phyloP scores from a whole-genome alignment of 176 grass and related monocot genomes.

The Cenchrus fungigraminus region DNA sequence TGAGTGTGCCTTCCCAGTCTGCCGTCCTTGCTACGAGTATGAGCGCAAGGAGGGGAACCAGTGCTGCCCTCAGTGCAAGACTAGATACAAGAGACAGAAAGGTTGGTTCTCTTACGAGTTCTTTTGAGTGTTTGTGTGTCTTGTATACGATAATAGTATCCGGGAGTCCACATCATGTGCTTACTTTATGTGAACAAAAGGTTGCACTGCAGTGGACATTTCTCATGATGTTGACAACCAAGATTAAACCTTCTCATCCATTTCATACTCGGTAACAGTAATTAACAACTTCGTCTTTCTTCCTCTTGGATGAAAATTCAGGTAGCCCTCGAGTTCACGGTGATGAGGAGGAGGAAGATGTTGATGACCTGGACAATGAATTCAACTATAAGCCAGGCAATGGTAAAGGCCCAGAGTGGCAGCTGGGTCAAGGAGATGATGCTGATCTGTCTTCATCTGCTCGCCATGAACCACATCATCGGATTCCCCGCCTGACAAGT shows the following conservation, averaged over 20 bases:
- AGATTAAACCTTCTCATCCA: neutral
- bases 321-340: constrained; percentile 96
- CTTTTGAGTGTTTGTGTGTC: neutral
- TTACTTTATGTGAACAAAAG: neutral
- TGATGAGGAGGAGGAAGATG: constrained; percentile 96
- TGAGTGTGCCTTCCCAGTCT: constrained; percentile 98
- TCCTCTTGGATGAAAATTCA: constrained; percentile 35
- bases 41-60: constrained; percentile 97
- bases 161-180: neutral
- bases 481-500: constrained; percentile 87
- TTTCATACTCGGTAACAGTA: neutral
- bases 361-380: constrained; percentile 98
- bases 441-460: constrained; percentile 92
- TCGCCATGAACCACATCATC: constrained; percentile 75
- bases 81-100: constrained; percentile 99
- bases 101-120: constrained; percentile 44
- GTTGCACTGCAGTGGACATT: neutral
- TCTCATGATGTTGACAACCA: neutral
- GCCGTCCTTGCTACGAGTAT: constrained; percentile 97
- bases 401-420: constrained; percentile 66
- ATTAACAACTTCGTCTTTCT: constrained; percentile 24
- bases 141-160: neutral
- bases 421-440: constrained; percentile 73
- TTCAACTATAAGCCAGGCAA: constrained; percentile 83
- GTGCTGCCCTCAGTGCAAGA: constrained; percentile 99